Evolutionary conservation across 371 early-diverging fungal species (phyloP).

Genomic region (Mortierella sp.): DNA sequence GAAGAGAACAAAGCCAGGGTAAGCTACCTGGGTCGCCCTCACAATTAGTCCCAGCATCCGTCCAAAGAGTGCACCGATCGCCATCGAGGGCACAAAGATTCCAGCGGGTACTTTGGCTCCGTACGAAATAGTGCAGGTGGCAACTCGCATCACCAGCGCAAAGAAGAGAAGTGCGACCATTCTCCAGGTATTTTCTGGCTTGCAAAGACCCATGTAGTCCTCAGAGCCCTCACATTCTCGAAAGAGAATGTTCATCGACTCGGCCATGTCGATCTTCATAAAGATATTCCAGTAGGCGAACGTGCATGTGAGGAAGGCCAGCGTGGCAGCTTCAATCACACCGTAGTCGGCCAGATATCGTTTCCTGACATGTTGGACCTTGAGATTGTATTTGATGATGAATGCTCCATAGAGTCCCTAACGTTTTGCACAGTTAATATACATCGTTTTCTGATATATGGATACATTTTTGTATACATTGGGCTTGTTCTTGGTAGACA

Average conservation of each 20-base stretch:
- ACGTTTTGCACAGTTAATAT: conserved; percentile 3
- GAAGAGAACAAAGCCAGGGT: conserved; percentile 80
- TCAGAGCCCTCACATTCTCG: conserved; percentile 79
- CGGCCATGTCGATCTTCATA: conserved; percentile 79
- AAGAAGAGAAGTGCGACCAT: conserved; percentile 65
- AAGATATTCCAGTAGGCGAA: conserved; percentile 83
- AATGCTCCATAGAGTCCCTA: conserved; percentile 91
- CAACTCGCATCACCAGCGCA: conserved; percentile 74
- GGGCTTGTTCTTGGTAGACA: too few relatives aligned
- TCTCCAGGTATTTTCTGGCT: conserved; percentile 61
- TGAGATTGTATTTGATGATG: conserved; percentile 77
- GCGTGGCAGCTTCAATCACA: conserved; percentile 76
- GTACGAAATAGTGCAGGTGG: conserved; percentile 80
- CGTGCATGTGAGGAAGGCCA: conserved; percentile 81
- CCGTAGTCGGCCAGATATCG: conserved; percentile 63
- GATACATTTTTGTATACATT: too few relatives aligned
- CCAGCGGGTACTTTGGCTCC: conserved; percentile 90
- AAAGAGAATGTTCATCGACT: conserved; percentile 82
- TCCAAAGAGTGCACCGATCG: conserved; percentile 91
- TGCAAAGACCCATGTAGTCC: conserved; percentile 75
- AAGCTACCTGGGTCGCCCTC: conserved; percentile 71
- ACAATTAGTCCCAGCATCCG: conserved; percentile 91
- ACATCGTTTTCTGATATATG: too few relatives aligned
- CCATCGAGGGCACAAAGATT: conserved; percentile 92
- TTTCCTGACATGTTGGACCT: conserved; percentile 73